These are phyloP conservation scores for Micractinium sp. DNA, from an alignment of 139 green algal species.

Conservation along the genomic window DNA sequence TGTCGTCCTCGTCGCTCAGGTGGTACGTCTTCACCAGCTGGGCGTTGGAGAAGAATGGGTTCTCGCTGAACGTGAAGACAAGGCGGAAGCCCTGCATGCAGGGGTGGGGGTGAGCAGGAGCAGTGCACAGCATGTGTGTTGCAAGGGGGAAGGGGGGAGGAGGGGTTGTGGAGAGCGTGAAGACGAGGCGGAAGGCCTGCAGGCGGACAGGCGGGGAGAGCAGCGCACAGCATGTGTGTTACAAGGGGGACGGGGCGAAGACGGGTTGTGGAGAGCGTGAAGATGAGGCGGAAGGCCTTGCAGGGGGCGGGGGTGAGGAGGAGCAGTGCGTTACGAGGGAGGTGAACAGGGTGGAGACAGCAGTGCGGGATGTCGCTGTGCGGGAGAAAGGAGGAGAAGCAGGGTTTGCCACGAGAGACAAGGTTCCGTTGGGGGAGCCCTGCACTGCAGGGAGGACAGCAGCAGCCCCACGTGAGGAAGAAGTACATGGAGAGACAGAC, in stretches of 20 bases:
- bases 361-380: too few relatives aligned
- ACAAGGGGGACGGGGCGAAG: too few relatives aligned
- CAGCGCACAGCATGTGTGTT: not conserved
- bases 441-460: not conserved
- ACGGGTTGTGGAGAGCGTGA: too few relatives aligned
- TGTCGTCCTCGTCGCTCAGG: constrained; percentile 67
- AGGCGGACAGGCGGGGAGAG: not conserved
- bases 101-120: not conserved
- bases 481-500: too few relatives aligned
- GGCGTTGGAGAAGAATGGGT: constrained; percentile 91
- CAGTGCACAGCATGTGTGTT: not conserved
- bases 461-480: too few relatives aligned
- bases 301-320: not conserved
- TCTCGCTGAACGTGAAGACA: constrained; percentile 78
- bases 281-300: constrained; percentile 76
- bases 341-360: too few relatives aligned
- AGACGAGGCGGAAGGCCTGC: constrained; percentile 75
- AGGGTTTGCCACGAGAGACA: too few relatives aligned
- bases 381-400: too few relatives aligned
- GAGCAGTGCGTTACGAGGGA: too few relatives aligned
- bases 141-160: too few relatives aligned
- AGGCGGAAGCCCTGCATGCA: constrained; percentile 68
- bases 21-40: constrained; percentile 60
- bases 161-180: too few relatives aligned
- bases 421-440: too few relatives aligned